Conservation (phyloP, 192 early-diverging fungal genomes). For the Phycomyces nitens region DNA sequence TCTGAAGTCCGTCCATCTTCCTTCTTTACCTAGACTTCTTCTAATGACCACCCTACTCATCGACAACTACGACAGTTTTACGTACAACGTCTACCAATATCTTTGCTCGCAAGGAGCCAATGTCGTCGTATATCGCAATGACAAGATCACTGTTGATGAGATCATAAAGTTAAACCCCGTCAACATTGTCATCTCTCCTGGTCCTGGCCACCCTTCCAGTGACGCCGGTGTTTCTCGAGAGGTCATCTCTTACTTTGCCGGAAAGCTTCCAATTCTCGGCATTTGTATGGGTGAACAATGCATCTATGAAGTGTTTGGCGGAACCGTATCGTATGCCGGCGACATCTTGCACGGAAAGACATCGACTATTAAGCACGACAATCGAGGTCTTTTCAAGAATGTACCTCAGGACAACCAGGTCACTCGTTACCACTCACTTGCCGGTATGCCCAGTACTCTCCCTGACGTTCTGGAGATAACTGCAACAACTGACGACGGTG, state of each 20-base stretch:
- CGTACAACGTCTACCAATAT: constrained; percentile 98
- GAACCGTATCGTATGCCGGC: constrained; percentile 87
- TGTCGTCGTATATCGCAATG: constrained; percentile 91
- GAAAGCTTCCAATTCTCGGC: constrained; percentile 94
- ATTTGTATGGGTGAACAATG: constrained; percentile 98
- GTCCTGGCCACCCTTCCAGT: constrained; percentile 89
- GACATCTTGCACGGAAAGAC: constrained; percentile 98
- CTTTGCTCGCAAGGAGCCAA: constrained; percentile 87
- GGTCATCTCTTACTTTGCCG: constrained; percentile 82
- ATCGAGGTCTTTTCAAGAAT: constrained; percentile 78
- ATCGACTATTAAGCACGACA: constrained; percentile 86
- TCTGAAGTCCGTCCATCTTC: background rate
- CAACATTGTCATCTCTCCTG: constrained; percentile 96
- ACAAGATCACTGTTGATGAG: constrained; percentile 85
- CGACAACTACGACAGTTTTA: constrained; percentile 99
- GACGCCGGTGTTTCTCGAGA: constrained; percentile 90
- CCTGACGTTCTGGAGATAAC: constrained; percentile 85
- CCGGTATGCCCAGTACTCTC: constrained; percentile 78
- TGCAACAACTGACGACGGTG: constrained; percentile 73
- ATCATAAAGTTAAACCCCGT: constrained; percentile 77
- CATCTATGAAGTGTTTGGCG: constrained; percentile 96
- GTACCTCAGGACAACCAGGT: constrained; percentile 82
- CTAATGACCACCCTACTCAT: constrained; percentile 77
- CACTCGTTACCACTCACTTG: constrained; percentile 96
- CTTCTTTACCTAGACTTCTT: background rate